Evolutionary conservation across 1,139 yeast species (phyloP), one percentile per base, ranked within the genome.

Genomic region (Debaryomyces sp.): DNA sequence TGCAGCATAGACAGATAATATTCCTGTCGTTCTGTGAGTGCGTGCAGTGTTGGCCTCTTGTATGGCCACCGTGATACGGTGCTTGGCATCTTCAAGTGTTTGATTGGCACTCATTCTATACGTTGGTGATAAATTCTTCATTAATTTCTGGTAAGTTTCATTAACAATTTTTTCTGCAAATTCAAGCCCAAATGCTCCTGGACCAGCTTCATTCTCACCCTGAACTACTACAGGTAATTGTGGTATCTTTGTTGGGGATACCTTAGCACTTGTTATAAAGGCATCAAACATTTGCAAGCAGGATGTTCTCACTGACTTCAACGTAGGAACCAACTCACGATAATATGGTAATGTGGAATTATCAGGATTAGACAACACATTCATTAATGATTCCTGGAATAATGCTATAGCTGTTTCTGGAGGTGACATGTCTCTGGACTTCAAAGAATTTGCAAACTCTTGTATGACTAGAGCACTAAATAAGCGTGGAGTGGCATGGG

Each of bases 131-230:
- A 95, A 70, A 8, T 78, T 63, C 51, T 82, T 82, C 55, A 83
- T 73, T 55, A 91, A 70, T 61, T 87, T 87, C 17, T 80, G 82
- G 63, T 82, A 90, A 5, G 84, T 81, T 45, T 85, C 90, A 45
- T 74, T 73, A 29, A 86, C 74, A 7, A 92, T 79, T 55, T 81
- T 80, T 51, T 87, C 87, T 1, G 97, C 98, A 56, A 82, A 82
- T 38, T 80, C 87, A 43, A 94, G 66, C 9, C 90, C 82, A 67
- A 95, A 95, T 0, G 98, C 98, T 57, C 87, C 92, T 0, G 96
- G 92, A 1, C 97, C 98, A 4, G 98, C 96, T 54, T 89, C 96
- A 1, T 85, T 77, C 63, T 94, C 99, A 32, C 99, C 99, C 65
- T 90, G 95, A 4, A 92, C 97, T 15, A 92, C 85, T 5, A 90